Conservation (phyloP, 768 basidiomycete genomes). For the Antrodiella citrinella region DNA sequence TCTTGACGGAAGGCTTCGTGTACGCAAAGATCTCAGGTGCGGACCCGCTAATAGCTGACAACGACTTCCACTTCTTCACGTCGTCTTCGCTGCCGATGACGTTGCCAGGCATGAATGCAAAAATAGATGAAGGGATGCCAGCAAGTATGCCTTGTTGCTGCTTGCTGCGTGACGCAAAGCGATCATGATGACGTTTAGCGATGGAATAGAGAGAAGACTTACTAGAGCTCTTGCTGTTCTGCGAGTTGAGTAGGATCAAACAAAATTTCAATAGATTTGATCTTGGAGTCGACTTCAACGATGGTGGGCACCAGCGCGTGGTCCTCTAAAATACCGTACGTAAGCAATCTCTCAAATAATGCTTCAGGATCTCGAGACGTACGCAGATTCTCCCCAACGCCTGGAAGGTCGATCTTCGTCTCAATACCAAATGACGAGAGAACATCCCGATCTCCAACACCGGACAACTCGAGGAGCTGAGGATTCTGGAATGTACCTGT, state of each 20-base stretch:
- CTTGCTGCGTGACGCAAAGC: background rate
- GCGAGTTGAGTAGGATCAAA: background rate
- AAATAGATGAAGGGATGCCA: slow-evolving; percentile 2
- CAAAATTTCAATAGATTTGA: slow-evolving; percentile 4
- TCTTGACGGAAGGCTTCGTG: background rate
- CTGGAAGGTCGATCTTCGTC: slow-evolving; percentile 28
- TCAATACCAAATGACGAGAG: slow-evolving; percentile 24
- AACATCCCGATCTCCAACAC: slow-evolving; percentile 28
- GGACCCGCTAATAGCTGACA: background rate
- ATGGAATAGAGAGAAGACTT: background rate
- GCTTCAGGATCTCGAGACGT: background rate
- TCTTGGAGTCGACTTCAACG: slow-evolving; percentile 1
- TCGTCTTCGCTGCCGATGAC: slow-evolving; percentile 4
- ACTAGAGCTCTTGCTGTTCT: slow-evolving; percentile 9
- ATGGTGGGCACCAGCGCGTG: slow-evolving; percentile 4
- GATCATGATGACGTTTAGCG: too few species aligned
- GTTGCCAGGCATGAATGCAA: slow-evolving; percentile 3
- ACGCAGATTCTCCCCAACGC: slow-evolving; percentile 25
- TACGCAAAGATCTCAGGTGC: slow-evolving; percentile 1
- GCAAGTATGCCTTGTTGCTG: slow-evolving; percentile 7
- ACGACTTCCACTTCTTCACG: slow-evolving; percentile 1
- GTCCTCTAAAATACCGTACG: slow-evolving; percentile 1
- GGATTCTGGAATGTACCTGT: slow-evolving; percentile 25
- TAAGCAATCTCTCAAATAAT: background rate
- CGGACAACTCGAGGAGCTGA: slow-evolving; percentile 34